A percentile compares a stretch with the other conserved stretches of the same genome.
Evolutionary conservation across 1,284 basidiomycete species (phyloP).

Genomic region (Malassezia cuniculi): DNA sequence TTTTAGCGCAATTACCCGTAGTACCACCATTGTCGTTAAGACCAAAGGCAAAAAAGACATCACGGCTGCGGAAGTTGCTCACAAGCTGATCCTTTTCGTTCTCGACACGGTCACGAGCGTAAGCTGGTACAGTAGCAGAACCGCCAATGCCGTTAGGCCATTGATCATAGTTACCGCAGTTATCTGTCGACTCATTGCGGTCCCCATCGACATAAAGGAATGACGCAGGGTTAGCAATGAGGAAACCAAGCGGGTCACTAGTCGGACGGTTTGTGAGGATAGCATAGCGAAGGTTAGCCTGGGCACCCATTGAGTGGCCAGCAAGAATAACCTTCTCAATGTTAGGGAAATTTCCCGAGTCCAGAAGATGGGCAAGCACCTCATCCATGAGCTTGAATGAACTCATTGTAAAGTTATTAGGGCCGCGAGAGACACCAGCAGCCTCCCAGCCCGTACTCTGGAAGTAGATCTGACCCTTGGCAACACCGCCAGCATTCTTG

Average conservation of each 20-base stretch:
- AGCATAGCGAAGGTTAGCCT: slow-evolving; percentile 33
- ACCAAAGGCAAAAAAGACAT: slow-evolving; percentile 29
- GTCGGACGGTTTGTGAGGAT: slow-evolving; percentile 21
- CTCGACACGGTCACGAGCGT: slow-evolving; percentile 23
- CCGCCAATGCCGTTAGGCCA: slow-evolving; percentile 31
- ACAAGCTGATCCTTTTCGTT: slow-evolving; percentile 18
- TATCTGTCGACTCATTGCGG: slow-evolving; percentile 15
- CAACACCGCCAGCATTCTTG: too few relatives aligned
- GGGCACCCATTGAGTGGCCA: slow-evolving; percentile 35
- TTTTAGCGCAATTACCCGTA: slow-evolving; percentile 29
- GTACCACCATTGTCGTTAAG: slow-evolving; percentile 36
- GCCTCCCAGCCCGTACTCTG: too few relatives aligned
- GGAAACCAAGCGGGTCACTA: too few relatives aligned
- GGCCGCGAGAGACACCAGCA: too few relatives aligned
- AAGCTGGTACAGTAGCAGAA: slow-evolving; percentile 17
- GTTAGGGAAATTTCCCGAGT: slow-evolving; percentile 30
- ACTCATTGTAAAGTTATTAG: too few relatives aligned
- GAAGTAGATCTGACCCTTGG: too few relatives aligned
- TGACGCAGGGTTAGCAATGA: slow-evolving; percentile 34
- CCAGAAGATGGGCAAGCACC: slow-evolving; percentile 25
- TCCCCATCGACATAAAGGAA: slow-evolving; percentile 23
- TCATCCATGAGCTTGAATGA: slow-evolving; percentile 29
- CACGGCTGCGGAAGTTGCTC: slow-evolving; percentile 18
- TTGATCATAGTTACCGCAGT: slow-evolving; percentile 14
- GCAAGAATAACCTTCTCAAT: slow-evolving; percentile 29